A percentile compares a stretch with the other conserved stretches of the same genome.
phyloP scores from a whole-genome alignment of 441 rosid species.

The Flueggea neowawraea region DNA sequence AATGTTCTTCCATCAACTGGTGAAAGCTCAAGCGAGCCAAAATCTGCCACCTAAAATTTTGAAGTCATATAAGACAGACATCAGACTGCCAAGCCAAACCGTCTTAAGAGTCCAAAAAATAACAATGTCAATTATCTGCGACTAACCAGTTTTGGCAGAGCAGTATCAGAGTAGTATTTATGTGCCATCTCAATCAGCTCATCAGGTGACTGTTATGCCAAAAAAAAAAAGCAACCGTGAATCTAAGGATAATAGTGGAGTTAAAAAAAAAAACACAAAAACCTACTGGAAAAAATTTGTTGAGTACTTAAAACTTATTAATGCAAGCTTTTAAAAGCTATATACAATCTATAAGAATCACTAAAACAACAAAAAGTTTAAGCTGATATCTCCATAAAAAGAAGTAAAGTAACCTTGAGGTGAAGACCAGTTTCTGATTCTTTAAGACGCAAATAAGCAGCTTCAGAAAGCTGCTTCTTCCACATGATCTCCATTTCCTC shows the following conservation, averaged over 20 bases:
- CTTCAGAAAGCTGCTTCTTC: conserved; percentile 45
- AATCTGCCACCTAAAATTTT: conserved; percentile 53
- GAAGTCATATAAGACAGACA: conserved; percentile 12
- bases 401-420: conserved; percentile 37
- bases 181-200: conserved; percentile 58
- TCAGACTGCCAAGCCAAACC: conserved; percentile 9
- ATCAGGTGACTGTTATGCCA: conserved; percentile 39
- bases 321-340: not conserved
- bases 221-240: conserved; percentile 10
- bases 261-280: not conserved
- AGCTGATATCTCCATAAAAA: too few relatives aligned
- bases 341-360: not conserved
- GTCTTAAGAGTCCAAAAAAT: conserved; percentile 2
- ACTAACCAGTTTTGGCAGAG: conserved; percentile 75
- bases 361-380: not conserved
- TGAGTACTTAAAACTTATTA: too few relatives aligned
- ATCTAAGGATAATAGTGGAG: not conserved
- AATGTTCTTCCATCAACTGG: conserved; percentile 71
- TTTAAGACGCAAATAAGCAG: conserved; percentile 45
- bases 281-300: not conserved
- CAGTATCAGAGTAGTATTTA: conserved; percentile 52
- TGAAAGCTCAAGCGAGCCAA: conserved; percentile 71
- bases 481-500: conserved; percentile 32
- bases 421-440: conserved; percentile 60
- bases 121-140: conserved; percentile 9